Evolutionary conservation across 169 alveolate genomes (phyloP), one percentile per base, ranked within the genome.

Genomic region (Plasmodium reichenowi): DNA sequence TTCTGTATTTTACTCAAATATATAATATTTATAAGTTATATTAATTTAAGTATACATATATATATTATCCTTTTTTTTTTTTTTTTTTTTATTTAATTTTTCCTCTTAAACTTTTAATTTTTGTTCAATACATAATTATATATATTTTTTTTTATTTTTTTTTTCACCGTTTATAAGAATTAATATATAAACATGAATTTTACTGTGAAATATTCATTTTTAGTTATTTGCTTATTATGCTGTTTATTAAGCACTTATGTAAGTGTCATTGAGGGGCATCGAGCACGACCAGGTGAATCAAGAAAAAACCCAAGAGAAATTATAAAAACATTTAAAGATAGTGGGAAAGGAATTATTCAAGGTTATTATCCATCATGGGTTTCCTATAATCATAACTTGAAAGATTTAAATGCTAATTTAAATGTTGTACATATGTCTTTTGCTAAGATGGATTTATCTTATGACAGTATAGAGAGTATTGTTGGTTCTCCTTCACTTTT

Each of bases 341-440:
- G 71, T 20, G 71, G 56, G 12, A 48, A 66, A 10, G 74, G 56
- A 29, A 66, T 66, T 4, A 38, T 66, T 24, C 74, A 66, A 66
- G 56, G 74, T 5, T 66, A 66, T 38, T 66, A 66, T 13, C 74
- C 74, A 66, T 66, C 74, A 66, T 66, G 74, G 74, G 56, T 24
- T 5, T 66, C 74, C 13, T 66, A 66, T 66, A 66, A 66, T 32
- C 56, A 66, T 26, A 66, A 66, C 52, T 13, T 66, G 74, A 66
- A 66, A 66, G 50, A 66, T 66, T 10, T 66, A 24, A 32, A 5
- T 66, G 29, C 74, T 7, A 24, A 66, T 24, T 13, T 66, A n/a
- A 32, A 66, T 32, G 58, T 66, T 66, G 29, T 29, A 66, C 43
- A 66, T 32, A 13, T 66, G 29, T 66, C 56, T 10, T 29, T 66